Evolutionary conservation across 1,139 yeast genomes (phyloP).

Genomic region (Pichia sp.): DNA sequence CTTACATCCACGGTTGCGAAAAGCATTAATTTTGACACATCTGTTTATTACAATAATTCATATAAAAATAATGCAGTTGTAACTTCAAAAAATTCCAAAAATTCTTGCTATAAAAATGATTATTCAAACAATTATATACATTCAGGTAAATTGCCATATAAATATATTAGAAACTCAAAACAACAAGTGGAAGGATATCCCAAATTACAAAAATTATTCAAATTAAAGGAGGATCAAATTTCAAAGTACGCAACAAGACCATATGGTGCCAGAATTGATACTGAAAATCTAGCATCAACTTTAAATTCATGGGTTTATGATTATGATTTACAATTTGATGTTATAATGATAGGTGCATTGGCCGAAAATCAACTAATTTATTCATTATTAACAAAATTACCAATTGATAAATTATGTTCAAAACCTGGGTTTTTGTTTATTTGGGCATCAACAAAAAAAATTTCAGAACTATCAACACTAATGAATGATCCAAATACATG

Average conservation of each 20-base stretch:
- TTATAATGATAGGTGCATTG: constrained; percentile 85
- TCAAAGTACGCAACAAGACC: constrained; percentile 50
- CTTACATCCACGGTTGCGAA: neutral
- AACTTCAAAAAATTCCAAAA: constrained; percentile 7
- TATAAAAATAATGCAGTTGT: neutral
- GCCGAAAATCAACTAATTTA: constrained; percentile 62
- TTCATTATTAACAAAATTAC: constrained; percentile 55
- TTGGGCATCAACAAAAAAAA: constrained; percentile 77
- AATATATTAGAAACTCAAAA: constrained; percentile 55
- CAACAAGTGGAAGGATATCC: constrained; percentile 82
- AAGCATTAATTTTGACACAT: neutral
- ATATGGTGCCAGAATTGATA: constrained; percentile 53
- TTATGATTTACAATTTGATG: constrained; percentile 66
- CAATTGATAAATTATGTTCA: constrained; percentile 66
- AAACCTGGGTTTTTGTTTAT: constrained; percentile 81
- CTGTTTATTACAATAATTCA: neutral
- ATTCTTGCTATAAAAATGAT: constrained; percentile 43
- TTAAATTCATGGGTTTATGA: constrained; percentile 55
- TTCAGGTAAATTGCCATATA: constrained; percentile 54
- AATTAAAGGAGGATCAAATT: constrained; percentile 52
- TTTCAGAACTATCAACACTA: constrained; percentile 53
- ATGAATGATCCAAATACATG: constrained; percentile 49
- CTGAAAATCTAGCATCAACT: constrained; percentile 46
- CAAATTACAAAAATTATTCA: constrained; percentile 60
- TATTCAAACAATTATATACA: constrained; percentile 66